Evolutionary conservation across 106 monocot genomes (phyloP), one percentile per base, ranked within the genome.

Genomic region (Allium fistulosum): DNA sequence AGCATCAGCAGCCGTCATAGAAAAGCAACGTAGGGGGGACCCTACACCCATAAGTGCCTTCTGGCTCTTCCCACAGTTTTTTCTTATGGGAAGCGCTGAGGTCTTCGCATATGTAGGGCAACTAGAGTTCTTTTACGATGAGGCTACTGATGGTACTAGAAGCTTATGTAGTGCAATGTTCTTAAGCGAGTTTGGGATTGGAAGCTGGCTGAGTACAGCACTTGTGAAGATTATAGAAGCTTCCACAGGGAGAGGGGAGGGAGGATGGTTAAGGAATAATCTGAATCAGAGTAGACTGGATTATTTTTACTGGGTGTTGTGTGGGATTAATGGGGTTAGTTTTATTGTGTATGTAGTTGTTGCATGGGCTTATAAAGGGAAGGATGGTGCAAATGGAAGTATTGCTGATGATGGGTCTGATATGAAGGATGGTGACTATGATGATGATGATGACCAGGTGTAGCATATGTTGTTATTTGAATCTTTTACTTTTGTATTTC

Each of bases 111-210:
- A 84, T 27, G 79, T 81, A 1, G 88, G 84, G 0, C 80, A 84
- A 75, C 47, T 88, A 61, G 84, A 84, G 61, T 88, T 88, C 57
- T 88, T 88, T 67, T 75, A 75, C 63, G 72, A 70, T 15, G 78
- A 79, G 67, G 75, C 81, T 2, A 73, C 88, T 1, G 79, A 73
- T 10, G 69, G 81, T 62, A 83, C 78, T 52, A 78, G 76, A 76
- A 72, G 71, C 16, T 17, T 80, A 1, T 72, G 72, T 46, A 81
- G 76, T 17, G 76, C 76, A 0, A 72, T 81, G 46, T 81, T 72
- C 17, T 18, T 81, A 8, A 76, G 76, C 26, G 76, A 75, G 58
- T 51, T 65, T 7, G 76, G 76, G 8, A 55, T 81, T 6, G 81
- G 81, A 52, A 72, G 53, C 26, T 81, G 76, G 76, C 6, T 76